Evolutionary conservation across 192 early-diverging fungal genomes (phyloP).

Genomic region (Linnemannia exigua): DNA sequence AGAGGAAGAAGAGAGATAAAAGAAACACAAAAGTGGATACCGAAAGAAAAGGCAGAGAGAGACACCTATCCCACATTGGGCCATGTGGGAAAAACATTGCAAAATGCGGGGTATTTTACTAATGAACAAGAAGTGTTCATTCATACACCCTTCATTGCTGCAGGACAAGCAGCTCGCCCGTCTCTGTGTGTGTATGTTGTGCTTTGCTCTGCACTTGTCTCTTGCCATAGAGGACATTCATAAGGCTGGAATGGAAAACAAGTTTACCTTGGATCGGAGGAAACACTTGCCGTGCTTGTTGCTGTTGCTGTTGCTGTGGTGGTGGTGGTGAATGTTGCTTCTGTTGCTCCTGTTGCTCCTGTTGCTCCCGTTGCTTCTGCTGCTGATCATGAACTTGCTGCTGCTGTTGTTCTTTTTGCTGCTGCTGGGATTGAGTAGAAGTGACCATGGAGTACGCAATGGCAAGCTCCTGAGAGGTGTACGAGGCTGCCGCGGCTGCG

Average conservation of each 20-base stretch:
- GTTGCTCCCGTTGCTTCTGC: neutral
- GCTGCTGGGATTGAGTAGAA: constrained; percentile 22
- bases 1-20: neutral
- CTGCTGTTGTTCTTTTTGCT: neutral
- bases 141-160: no score
- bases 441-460: constrained; percentile 40
- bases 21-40: neutral
- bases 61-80: neutral
- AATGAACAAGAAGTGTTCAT: no score
- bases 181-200: no score
- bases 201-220: no score
- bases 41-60: neutral
- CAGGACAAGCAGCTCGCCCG: no score
- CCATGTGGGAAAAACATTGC: neutral
- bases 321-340: no score
- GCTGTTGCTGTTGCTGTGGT: neutral
- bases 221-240: no score
- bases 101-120: neutral
- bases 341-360: neutral
- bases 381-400: neutral
- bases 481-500: constrained; percentile 16
- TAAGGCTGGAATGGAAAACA: no score
- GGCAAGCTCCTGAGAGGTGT: constrained; percentile 31
- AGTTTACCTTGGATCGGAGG: neutral
- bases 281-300: neutral